Conservation (phyloP, 306 rosid genomes). For the Medicago ruthenica region DNA sequence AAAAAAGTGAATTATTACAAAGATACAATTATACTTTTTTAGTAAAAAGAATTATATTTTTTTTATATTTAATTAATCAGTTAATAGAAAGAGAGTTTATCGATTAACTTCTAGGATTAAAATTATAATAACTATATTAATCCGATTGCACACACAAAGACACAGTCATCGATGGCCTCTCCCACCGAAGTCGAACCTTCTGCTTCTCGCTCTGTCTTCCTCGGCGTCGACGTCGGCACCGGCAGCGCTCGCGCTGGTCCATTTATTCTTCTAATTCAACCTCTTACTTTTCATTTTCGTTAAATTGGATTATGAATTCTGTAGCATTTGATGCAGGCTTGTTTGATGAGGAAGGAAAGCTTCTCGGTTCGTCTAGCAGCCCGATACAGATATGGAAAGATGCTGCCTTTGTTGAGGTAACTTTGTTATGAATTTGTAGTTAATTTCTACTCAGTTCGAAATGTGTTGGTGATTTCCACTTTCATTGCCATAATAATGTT, state of each 20-base stretch:
- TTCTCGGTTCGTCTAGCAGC: constrained; percentile 90
- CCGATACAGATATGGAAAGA: constrained; percentile 97
- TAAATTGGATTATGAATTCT: neutral
- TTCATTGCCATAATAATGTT: constrained; percentile 32
- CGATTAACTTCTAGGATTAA: too few species aligned
- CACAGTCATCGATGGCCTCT: constrained; percentile 56
- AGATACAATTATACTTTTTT: too few species aligned
- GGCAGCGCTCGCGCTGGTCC: constrained; percentile 98
- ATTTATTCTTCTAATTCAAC: constrained; percentile 6
- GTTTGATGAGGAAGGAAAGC: constrained; percentile 86
- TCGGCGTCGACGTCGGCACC: constrained; percentile 95
- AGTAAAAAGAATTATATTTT: too few species aligned
- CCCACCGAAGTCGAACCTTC: constrained; percentile 25
- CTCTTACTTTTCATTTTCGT: neutral
- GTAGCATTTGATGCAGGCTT: constrained; percentile 55
- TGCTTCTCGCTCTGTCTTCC: constrained; percentile 65
- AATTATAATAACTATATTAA: too few species aligned
- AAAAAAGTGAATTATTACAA: too few species aligned
- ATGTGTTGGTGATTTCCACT: constrained; percentile 14
- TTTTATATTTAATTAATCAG: too few species aligned
- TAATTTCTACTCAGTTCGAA: constrained; percentile 31
- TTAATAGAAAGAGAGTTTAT: too few species aligned
- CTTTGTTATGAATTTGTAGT: constrained; percentile 12
- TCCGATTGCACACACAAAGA: constrained; percentile 24
- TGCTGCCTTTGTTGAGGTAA: constrained; percentile 78